Evolutionary conservation across 2,329 filamentous ascomycete genomes (phyloP).

Genomic region (Scytalidium sp.): DNA sequence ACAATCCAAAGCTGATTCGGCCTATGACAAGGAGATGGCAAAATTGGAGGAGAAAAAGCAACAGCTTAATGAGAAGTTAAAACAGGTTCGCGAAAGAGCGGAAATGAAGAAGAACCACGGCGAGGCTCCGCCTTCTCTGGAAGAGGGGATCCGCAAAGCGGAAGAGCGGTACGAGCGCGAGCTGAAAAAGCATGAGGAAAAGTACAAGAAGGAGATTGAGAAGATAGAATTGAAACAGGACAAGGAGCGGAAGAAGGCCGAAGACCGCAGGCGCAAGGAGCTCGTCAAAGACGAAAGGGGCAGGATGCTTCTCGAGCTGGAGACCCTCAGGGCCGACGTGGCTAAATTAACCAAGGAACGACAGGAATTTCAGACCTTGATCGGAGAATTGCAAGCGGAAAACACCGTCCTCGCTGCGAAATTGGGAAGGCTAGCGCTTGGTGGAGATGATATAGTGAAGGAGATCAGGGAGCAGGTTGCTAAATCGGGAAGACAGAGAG

Average conservation of each 20-base stretch:
- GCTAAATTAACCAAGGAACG: conserved; percentile 53
- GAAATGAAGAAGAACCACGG: conserved; percentile 40
- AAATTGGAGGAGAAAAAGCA: conserved; percentile 59
- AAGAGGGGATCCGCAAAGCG: conserved; percentile 50
- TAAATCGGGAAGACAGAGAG: conserved; percentile 16
- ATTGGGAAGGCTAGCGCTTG: conserved; percentile 42
- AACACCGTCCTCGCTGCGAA: conserved; percentile 56
- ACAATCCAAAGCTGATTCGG: conserved; percentile 25
- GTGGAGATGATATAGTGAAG: conserved; percentile 23
- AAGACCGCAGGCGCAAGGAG: conserved; percentile 47
- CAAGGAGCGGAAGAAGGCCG: conserved; percentile 59
- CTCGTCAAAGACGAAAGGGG: conserved; percentile 51
- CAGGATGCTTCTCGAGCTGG: conserved; percentile 49
- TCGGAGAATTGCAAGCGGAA: conserved; percentile 56
- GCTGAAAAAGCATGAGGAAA: conserved; percentile 63
- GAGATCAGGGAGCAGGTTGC: conserved; percentile 19
- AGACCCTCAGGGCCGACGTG: conserved; percentile 48
- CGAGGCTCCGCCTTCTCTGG: conserved; percentile 49
- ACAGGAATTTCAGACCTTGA: conserved; percentile 50
- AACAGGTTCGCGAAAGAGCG: conserved; percentile 48
- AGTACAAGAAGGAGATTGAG: conserved; percentile 59
- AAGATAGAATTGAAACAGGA: conserved; percentile 63
- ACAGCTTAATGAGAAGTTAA: conserved; percentile 61
- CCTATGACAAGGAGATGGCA: conserved; percentile 61
- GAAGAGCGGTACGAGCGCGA: conserved; percentile 63